Conservation (phyloP, 2,329 filamentous ascomycete species). For the Passalora sequoiae region DNA sequence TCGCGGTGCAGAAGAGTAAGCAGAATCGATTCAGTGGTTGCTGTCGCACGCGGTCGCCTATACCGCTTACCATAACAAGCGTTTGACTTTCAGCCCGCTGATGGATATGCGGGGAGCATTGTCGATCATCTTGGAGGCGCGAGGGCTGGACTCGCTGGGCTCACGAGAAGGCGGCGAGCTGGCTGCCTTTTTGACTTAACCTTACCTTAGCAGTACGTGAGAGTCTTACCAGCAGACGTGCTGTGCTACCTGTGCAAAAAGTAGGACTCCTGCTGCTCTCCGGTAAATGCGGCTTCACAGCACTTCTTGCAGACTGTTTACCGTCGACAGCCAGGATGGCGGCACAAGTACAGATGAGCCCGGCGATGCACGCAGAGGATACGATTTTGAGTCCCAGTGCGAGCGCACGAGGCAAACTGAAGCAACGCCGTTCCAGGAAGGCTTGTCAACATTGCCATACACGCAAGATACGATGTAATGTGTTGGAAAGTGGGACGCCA, state of each 20-base stretch:
- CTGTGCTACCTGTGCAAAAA: conserved; percentile 2
- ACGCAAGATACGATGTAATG: conserved; percentile 20
- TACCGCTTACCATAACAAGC: too few species aligned
- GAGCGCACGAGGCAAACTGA: conserved; percentile 17
- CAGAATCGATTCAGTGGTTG: too few species aligned
- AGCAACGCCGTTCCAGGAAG: conserved; percentile 20
- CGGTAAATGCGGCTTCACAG: conserved; percentile 9
- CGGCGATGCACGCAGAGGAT: conserved; percentile 5
- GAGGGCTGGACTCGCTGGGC: too few species aligned
- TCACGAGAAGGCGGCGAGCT: neutral
- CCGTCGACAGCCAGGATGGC: conserved; percentile 1
- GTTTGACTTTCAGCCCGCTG: too few species aligned
- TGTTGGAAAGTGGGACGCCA: conserved; percentile 19
- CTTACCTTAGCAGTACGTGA: neutral
- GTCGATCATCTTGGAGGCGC: too few species aligned
- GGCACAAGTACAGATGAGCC: neutral
- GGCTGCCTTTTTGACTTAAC: neutral
- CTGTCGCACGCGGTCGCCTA: too few species aligned
- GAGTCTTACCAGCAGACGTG: neutral
- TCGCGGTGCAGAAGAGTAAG: too few species aligned
- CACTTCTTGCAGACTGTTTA: neutral
- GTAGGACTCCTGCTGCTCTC: neutral
- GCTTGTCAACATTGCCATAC: conserved; percentile 23
- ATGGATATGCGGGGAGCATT: too few species aligned
- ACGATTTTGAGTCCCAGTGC: conserved; percentile 7